A percentile compares a stretch with the other conserved stretches of the same genome.
Conservation (phyloP, 164 flowering plant genomes). For the Buxus sempervirens region DNA sequence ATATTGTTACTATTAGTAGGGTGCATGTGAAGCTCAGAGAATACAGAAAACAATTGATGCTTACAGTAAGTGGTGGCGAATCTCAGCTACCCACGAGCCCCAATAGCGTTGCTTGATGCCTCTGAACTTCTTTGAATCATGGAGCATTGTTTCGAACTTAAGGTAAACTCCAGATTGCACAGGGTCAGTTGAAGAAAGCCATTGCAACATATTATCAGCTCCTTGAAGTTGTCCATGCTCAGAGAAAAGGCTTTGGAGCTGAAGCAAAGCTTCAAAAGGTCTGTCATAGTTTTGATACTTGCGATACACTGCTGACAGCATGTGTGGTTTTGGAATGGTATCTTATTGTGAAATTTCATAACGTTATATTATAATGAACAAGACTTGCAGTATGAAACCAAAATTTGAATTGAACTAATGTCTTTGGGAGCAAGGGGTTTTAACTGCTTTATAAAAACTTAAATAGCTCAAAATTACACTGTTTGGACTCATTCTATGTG, state of each 20-base stretch:
- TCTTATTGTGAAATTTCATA: neutral
- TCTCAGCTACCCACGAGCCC: too few species aligned
- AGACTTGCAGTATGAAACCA: neutral
- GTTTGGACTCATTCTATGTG: neutral
- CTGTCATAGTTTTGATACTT: conserved; percentile 1
- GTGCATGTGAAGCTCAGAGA: too few species aligned
- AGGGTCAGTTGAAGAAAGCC: conserved; percentile 57
- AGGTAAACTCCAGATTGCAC: conserved; percentile 81
- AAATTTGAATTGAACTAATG: neutral
- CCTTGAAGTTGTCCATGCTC: conserved; percentile 81
- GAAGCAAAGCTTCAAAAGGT: conserved; percentile 58
- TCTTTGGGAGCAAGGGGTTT: neutral
- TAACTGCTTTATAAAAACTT: neutral
- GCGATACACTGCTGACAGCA: neutral
- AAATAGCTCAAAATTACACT: neutral
- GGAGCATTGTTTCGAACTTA: conserved; percentile 64
- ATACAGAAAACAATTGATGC: too few species aligned
- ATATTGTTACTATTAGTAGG: too few species aligned
- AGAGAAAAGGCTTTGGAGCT: conserved; percentile 42
- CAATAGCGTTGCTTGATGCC: too few species aligned
- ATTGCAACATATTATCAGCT: conserved; percentile 74
- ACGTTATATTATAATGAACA: neutral
- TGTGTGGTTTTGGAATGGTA: neutral
- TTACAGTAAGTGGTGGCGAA: too few species aligned
- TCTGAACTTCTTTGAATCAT: too few species aligned